These are phyloP conservation scores for Edaphochlamys debaryana DNA, from an alignment of 139 green algal genomes.

Conservation along the genomic window DNA sequence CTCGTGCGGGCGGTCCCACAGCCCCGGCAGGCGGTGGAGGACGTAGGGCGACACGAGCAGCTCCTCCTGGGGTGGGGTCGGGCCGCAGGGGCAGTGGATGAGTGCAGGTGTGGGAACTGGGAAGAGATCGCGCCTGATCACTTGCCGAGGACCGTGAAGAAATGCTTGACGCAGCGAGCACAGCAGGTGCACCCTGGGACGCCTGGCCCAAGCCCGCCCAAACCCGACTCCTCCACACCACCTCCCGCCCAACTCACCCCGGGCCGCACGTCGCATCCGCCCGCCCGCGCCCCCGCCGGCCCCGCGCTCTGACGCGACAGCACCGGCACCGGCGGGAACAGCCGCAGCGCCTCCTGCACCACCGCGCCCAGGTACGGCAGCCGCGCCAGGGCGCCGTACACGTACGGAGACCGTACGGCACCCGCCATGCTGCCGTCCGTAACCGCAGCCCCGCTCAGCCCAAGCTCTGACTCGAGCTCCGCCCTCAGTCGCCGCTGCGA, in stretches of 20 bases:
- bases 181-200: too few relatives aligned
- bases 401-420: too few relatives aligned
- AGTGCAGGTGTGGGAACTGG: too few relatives aligned
- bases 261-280: background rate
- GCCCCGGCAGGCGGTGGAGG: background rate
- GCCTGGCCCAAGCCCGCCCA: too few relatives aligned
- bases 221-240: background rate
- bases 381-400: background rate
- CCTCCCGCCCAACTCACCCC: background rate
- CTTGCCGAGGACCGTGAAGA: too few relatives aligned
- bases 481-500: background rate
- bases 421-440: too few relatives aligned
- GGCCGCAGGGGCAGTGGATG: background rate
- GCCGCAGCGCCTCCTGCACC: background rate
- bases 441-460: background rate
- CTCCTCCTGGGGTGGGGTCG: background rate
- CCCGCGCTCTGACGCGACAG: background rate
- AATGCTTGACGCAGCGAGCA: background rate
- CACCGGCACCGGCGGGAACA: background rate
- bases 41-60: background rate
- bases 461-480: background rate
- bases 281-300: too few relatives aligned
- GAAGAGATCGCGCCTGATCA: too few relatives aligned
- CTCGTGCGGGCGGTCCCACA: background rate
- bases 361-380: background rate